Conservation (phyloP, 2,329 filamentous ascomycete species). For the Diatrype stigma region DNA sequence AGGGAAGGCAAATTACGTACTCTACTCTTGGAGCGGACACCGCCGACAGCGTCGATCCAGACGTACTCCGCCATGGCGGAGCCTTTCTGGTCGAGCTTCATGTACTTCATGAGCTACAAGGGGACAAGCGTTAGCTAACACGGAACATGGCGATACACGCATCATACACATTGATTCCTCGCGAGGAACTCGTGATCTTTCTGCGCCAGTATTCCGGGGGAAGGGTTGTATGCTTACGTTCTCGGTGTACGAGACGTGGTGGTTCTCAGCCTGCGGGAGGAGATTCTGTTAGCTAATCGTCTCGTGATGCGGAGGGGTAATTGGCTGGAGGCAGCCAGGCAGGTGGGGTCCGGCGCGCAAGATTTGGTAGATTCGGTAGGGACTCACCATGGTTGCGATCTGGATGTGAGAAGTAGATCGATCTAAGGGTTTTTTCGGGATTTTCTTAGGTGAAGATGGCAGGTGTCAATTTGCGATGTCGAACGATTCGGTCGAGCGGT, state of each 20-base stretch:
- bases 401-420: slow-evolving; percentile 9
- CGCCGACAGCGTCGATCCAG: slow-evolving; percentile 85
- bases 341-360: slow-evolving; percentile 20
- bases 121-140: slow-evolving; percentile 12
- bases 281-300: slow-evolving; percentile 31
- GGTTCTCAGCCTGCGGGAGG: slow-evolving; percentile 34
- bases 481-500: slow-evolving; percentile 6
- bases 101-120: slow-evolving; percentile 84
- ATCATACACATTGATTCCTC: neutral
- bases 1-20: slow-evolving; percentile 52
- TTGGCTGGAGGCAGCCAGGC: slow-evolving; percentile 19
- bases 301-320: slow-evolving; percentile 27
- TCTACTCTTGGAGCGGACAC: slow-evolving; percentile 91
- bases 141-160: neutral
- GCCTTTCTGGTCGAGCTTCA: slow-evolving; percentile 85
- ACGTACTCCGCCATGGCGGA: slow-evolving; percentile 91
- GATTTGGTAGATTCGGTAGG: slow-evolving; percentile 3
- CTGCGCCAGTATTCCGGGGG: neutral
- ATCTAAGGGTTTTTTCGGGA: slow-evolving; percentile 1
- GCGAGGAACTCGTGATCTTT: neutral
- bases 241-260: slow-evolving; percentile 29
- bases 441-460: neutral
- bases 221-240: slow-evolving; percentile 25
- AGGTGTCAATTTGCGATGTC: slow-evolving; percentile 1
- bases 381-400: slow-evolving; percentile 28